phyloP scores from a whole-genome alignment of 768 basidiomycete species.

The Auricularia auricula-judae region DNA sequence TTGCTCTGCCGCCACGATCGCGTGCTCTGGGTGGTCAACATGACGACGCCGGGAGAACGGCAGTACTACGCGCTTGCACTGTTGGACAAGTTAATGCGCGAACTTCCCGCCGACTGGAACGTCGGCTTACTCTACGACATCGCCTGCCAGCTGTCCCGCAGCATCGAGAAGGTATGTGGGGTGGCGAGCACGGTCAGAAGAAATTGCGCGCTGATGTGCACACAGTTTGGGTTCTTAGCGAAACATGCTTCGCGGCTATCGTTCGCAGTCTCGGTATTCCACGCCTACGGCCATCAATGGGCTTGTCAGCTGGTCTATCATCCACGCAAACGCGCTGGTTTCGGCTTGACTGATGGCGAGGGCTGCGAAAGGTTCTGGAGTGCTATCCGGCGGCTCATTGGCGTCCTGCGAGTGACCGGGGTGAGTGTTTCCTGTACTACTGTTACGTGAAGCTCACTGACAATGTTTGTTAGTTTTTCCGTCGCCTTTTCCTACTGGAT shows the following conservation, averaged over 20 bases:
- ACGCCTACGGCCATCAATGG: conserved; percentile 11
- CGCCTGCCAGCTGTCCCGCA: conserved; percentile 25
- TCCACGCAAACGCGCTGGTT: conserved; percentile 1
- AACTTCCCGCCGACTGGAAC: conserved; percentile 14
- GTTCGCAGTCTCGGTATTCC: conserved; percentile 27
- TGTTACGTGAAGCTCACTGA: too few species aligned
- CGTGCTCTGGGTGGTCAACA: conserved; percentile 5
- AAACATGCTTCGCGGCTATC: conserved; percentile 12
- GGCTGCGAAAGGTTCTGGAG: conserved; percentile 9
- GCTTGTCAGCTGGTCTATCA: conserved; percentile 3
- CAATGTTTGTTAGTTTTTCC: not conserved
- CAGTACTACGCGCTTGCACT: conserved; percentile 8
- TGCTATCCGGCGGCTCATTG: not conserved
- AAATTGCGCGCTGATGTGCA: too few species aligned
- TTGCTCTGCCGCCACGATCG: conserved; percentile 6
- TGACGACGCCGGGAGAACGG: conserved; percentile 5
- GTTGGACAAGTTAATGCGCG: not conserved
- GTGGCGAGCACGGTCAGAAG: not conserved
- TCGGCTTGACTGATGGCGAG: conserved; percentile 5
- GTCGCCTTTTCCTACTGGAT: not conserved
- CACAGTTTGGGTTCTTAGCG: conserved; percentile 3
- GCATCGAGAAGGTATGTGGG: conserved; percentile 5
- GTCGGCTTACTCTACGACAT: conserved; percentile 24
- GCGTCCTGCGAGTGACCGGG: conserved; percentile 1
- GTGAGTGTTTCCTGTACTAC: not conserved